Evolutionary conservation across 768 basidiomycete species (phyloP), one percentile per base, ranked within the genome.

Genomic region (Coprinopsis sp.): DNA sequence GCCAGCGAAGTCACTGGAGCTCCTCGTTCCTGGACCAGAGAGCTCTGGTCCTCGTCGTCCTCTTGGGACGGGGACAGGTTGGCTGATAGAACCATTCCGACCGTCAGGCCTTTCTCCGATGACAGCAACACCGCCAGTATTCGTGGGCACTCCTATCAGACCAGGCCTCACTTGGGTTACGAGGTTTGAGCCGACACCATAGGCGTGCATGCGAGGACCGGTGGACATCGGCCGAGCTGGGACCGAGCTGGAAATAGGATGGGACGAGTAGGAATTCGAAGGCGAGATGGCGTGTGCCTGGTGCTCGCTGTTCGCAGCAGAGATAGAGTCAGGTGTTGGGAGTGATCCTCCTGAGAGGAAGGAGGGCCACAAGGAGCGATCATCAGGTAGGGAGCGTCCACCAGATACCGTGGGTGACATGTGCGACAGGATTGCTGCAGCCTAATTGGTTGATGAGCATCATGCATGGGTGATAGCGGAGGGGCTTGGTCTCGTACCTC

Each of bases 391-490:
- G 6, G 90, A 91, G 8, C 77, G 74, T n/a, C 83, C 67, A n/a
- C 68, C 69, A 3, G 76, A 71, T 2, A 78, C 73, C 3, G 70
- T 67, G 0, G 87, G 84, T 4, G 83, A 80, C 48, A 95, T 73
- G 62, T 92, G 91, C 3, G 89, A 89, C 36, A 99, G 78, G 51
- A 99, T 98, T 14, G 95, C 91, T 2, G 95, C 95, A 14, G 94
- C 94, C 84, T 91, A 13, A 18, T 23, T 16, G 34, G 7, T 40
- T 46, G 24, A 47, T 28, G 30, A 37, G 8, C 18, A 7, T 42
- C 4, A 33, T 25, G 50, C 33, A 42, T 13, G 21, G 28, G 37
- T 46, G 22, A 37, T 8, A 28, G 21, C 45, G 31, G n/a, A 45
- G 22, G 22, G 34, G 43, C n/a, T n/a, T 14, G 25, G 43, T 47